A percentile compares a stretch with the other conserved stretches of the same genome.
phyloP scores from a whole-genome alignment of 2,329 filamentous ascomycete genomes.

The Aspergillus jensenii region DNA sequence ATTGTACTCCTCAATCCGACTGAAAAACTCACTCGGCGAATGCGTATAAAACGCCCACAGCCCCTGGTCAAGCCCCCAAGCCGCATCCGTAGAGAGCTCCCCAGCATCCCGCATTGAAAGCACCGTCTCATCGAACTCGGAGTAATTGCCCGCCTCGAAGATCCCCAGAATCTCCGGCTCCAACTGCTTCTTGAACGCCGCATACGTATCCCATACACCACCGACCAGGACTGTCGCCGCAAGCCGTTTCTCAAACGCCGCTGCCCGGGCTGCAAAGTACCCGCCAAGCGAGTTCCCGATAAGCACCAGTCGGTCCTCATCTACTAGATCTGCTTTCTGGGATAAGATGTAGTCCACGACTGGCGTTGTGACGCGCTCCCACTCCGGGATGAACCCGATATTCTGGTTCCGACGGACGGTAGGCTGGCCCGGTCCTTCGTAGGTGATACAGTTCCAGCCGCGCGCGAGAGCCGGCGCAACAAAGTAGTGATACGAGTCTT shows the following conservation, averaged over 20 bases:
- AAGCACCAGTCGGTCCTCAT: neutral
- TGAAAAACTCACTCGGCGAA: neutral
- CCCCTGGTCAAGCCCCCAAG: neutral
- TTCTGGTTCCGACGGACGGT: conserved; percentile 42
- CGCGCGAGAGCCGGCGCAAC: conserved; percentile 38
- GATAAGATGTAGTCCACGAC: conserved; percentile 38
- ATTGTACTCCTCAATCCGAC: neutral
- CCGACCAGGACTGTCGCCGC: neutral
- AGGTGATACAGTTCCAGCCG: conserved; percentile 47
- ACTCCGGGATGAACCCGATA: conserved; percentile 47
- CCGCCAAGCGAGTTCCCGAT: neutral
- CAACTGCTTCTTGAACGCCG: neutral
- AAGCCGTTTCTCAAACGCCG: neutral
- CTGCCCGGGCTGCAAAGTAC: neutral
- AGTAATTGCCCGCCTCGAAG: neutral
- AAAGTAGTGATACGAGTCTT: conserved; percentile 44
- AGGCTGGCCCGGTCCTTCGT: conserved; percentile 50
- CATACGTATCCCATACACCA: neutral
- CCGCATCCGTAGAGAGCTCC: neutral
- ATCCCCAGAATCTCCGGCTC: neutral
- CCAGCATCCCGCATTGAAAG: neutral
- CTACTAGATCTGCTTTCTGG: neutral
- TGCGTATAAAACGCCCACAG: neutral
- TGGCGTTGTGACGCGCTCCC: conserved; percentile 44
- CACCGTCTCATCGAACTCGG: neutral